Evolutionary conservation across 1,139 yeast genomes (phyloP), one percentile per base, ranked within the genome.

Genomic region (Nadsonia commutata): DNA sequence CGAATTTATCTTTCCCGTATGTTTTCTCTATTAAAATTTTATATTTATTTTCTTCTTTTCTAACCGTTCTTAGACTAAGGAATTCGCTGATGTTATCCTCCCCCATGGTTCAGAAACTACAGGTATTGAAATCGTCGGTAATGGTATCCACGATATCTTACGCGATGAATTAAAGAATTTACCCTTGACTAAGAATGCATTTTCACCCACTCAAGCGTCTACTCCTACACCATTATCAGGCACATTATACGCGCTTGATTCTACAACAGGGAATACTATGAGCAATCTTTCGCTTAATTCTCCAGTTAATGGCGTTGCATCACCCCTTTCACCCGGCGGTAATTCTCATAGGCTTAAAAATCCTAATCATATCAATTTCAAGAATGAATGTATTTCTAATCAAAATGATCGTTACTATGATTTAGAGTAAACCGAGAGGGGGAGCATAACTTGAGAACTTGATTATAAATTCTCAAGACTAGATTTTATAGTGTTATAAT

Each of bases 21-120:
- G 45, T 45, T 16, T 7, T 9, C 8, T 8, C n/a, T 4, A 13
- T 38, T 20, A 7, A 13, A 31, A 6, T 7, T 8, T 18, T 37
- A 8, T 21, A 9, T 20, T 20, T 20, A 8, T 20, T 22, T 38
- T 18, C 11, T n/a, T n/a, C 18, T 20, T 16, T 16, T 6, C 19
- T 16, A 20, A 37, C 38, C 22, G n/a, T 27, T 40, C 13, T 23
- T 27, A 44, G 31, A 84, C 95, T 2, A 80, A 81, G 58, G 78
- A 78, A 47, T 71, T 66, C 48, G 94, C 95, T 1, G 95, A 86
- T 58, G 76, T 85, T 16, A 75, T 86, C 38, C 68, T 86, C 56
- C 95, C 95, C 2, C 67, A 79, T 42, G 86, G 85, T 1, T 78
- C 81, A 41, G 64, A 69, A 21, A 56, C 56, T 2, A 67, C 71